These are phyloP conservation scores for Bimuria novae-zelandiae DNA, from an alignment of 2,329 filamentous ascomycete species.

Conservation along the genomic window DNA sequence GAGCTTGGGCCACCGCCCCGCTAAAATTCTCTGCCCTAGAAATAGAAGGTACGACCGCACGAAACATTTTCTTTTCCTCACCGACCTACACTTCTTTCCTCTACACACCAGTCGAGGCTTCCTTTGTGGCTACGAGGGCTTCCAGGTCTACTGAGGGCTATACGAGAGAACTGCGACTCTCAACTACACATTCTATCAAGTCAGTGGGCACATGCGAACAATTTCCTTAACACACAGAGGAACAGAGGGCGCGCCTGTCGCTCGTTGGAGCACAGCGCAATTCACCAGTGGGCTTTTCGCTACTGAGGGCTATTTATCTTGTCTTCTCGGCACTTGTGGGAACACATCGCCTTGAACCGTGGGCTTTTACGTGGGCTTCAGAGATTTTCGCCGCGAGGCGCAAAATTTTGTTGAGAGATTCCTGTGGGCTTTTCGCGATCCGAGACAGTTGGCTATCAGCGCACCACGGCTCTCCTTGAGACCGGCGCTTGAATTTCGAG, in stretches of 20 bases:
- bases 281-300: constrained; percentile 46
- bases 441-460: constrained; percentile 45
- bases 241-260: constrained; percentile 42
- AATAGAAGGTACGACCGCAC: neutral
- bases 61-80: constrained; percentile 7
- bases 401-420: constrained; percentile 41
- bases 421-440: constrained; percentile 50
- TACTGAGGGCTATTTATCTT: constrained; percentile 48
- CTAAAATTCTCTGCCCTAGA: neutral
- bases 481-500: constrained; percentile 31
- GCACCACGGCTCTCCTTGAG: constrained; percentile 23
- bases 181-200: constrained; percentile 40
- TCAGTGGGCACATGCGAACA: constrained; percentile 47
- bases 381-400: constrained; percentile 45
- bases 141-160: constrained; percentile 43
- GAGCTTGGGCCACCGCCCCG: constrained; percentile 11
- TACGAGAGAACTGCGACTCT: constrained; percentile 22
- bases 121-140: constrained; percentile 39
- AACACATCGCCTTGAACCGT: constrained; percentile 56
- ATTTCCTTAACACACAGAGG: constrained; percentile 46
- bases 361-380: constrained; percentile 54
- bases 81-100: constrained; percentile 22
- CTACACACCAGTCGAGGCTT: constrained; percentile 27
- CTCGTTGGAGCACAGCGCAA: constrained; percentile 43
- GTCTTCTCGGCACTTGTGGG: constrained; percentile 57